Percentiles rank a stretch among this genome's conserved stretches.
Evolutionary conservation across 208 protist genomes (phyloP).

Genomic region (Trypanosoma boissoni): DNA sequence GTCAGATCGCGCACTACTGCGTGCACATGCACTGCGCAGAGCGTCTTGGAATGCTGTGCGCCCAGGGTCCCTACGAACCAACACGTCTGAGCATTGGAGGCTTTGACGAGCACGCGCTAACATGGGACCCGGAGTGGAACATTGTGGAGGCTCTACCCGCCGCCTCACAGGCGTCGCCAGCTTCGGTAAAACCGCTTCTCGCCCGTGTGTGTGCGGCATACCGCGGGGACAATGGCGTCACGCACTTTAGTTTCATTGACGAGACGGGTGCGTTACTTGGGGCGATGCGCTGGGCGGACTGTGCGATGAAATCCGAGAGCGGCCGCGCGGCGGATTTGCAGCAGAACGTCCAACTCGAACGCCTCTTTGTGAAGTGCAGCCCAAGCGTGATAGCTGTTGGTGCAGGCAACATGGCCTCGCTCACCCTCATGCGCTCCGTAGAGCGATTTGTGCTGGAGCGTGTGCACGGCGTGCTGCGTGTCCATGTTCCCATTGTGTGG

Average conservation of each 20-base stretch:
- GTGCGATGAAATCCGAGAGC: constrained; percentile 45
- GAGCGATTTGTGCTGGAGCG: constrained; percentile 63
- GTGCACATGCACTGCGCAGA: constrained; percentile 37
- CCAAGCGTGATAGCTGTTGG: constrained; percentile 74
- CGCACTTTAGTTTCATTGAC: constrained; percentile 72
- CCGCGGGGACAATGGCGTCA: constrained; percentile 63
- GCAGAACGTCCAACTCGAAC: constrained; percentile 61
- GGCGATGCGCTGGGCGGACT: constrained; percentile 71
- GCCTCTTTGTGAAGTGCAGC: constrained; percentile 51
- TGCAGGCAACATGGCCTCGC: constrained; percentile 38
- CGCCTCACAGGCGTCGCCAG: not conserved
- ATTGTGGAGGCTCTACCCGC: constrained; percentile 73
- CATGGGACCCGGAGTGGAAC: constrained; percentile 85
- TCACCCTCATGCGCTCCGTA: constrained; percentile 57
- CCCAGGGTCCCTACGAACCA: constrained; percentile 59
- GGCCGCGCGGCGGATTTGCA: constrained; percentile 43
- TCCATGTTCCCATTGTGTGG: constrained; percentile 70
- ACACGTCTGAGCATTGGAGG: constrained; percentile 54
- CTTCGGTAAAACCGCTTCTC: not conserved
- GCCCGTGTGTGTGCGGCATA: constrained; percentile 75
- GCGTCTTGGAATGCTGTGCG: constrained; percentile 55
- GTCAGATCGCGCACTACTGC: constrained; percentile 41
- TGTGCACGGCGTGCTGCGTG: constrained; percentile 31
- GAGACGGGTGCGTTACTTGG: constrained; percentile 65
- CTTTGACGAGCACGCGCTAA: constrained; percentile 42